Base-by-base conservation (phyloP, 225 moss, liverwort and hornwort genomes). In the Thuidium tamariscinum region DNA sequence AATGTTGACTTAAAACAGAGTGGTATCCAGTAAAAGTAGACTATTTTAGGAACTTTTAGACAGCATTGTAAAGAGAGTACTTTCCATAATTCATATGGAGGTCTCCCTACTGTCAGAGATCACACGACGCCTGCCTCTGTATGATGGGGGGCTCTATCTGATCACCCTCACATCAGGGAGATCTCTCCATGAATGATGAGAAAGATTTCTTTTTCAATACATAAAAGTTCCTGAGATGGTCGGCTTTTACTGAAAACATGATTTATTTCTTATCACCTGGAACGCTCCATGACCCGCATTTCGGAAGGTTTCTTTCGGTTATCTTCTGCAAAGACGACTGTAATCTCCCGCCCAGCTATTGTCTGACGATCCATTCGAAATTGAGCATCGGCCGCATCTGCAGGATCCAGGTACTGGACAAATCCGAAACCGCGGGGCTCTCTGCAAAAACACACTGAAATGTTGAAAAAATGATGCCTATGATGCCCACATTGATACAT, bases 321-420 rank as follows among this genome's bases (percentile, higher is more conserved):
- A 85, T 98, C 96, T 74, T 96, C 96, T 19, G 98, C 98, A 92
- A 97, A 98, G n/a, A 98, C 96, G 51, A 98, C 98, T 63, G 96
- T 98, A 13, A 98, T 98, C 77, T 98, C 96, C 44, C 96, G 90
- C 41, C 98, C 98, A 88, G 93, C 96, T 36, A 98, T 93, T 29
- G 95, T 83, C 80, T 96, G 98, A 74, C 96, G 95, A 83, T 98
- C 98, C 98, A 98, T 98, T 73, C 95, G 95, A 85, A 96, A 97
- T 61, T 98, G 98, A 17, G 98, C 98, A 91, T 98, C 97, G 27
- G 96, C 95, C 10, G 98, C 98, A 94, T 98, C 98, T 62, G 91
- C 95, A 56, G 98, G 95, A 87, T 98, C 98, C 86, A 96, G 91
- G 75, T 98, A 98, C 87, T 98, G 98, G 10, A 98, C 95, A 89